These are phyloP conservation scores for Septoria linicola DNA, from an alignment of 2,329 filamentous ascomycete genomes.

Conservation along the genomic window DNA sequence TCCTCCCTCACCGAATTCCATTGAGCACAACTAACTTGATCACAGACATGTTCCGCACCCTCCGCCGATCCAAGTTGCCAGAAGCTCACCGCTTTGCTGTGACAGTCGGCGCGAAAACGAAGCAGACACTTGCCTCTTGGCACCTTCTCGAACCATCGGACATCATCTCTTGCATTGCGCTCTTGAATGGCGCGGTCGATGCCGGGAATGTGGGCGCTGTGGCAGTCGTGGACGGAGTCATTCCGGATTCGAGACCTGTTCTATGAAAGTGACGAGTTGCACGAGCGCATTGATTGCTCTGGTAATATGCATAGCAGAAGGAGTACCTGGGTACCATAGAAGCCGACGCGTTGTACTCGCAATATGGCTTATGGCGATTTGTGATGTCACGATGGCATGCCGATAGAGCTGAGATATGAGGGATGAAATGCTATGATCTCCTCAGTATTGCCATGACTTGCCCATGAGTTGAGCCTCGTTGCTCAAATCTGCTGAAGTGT, in stretches of 20 bases:
- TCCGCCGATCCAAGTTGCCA: slow-evolving; percentile 59
- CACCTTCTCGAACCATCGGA: slow-evolving; percentile 86
- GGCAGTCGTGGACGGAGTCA: slow-evolving; percentile 32
- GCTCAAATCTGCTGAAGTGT: too few relatives aligned
- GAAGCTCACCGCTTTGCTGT: slow-evolving; percentile 78
- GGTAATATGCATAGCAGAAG: slow-evolving; percentile 3
- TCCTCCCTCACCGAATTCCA: slow-evolving; percentile 2
- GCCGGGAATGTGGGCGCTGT: slow-evolving; percentile 33
- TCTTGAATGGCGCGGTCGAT: slow-evolving; percentile 38
- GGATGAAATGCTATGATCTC: too few relatives aligned
- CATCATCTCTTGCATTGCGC: slow-evolving; percentile 59
- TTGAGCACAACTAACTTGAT: slow-evolving; percentile 27
- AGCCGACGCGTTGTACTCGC: too few relatives aligned
- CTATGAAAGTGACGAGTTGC: not conserved
- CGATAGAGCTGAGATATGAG: too few relatives aligned
- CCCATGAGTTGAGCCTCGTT: too few relatives aligned
- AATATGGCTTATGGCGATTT: too few relatives aligned
- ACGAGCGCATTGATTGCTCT: not conserved
- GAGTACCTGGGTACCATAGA: too few relatives aligned
- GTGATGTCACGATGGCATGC: too few relatives aligned
- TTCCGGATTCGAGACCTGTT: slow-evolving; percentile 26
- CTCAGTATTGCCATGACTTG: too few relatives aligned
- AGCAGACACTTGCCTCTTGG: slow-evolving; percentile 87
- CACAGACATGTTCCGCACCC: slow-evolving; percentile 76
- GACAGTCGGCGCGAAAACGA: slow-evolving; percentile 86